phyloP scores from a whole-genome alignment of 768 basidiomycete genomes.

The Tylopilus felleus region DNA sequence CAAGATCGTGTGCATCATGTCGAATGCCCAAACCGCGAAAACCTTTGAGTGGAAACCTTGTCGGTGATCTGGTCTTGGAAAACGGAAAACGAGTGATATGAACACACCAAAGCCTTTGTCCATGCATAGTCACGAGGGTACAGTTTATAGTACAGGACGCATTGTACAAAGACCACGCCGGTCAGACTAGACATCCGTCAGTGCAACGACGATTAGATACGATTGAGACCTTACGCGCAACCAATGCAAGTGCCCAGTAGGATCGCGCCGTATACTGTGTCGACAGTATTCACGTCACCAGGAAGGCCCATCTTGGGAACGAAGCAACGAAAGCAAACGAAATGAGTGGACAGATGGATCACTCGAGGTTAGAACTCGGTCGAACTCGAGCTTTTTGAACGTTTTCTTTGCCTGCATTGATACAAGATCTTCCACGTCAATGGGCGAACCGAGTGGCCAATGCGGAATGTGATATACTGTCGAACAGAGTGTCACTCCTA shows the following conservation, averaged over 20 bases:
- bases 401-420: constrained; percentile 27
- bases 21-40: constrained; percentile 27
- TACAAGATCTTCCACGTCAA: constrained; percentile 5
- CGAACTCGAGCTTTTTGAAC: not conserved
- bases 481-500: not conserved
- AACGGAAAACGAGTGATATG: not conserved
- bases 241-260: constrained; percentile 29
- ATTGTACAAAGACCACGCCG: constrained; percentile 31
- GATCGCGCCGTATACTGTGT: constrained; percentile 29
- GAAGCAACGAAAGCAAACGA: not conserved
- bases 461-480: not conserved
- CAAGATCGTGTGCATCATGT: constrained; percentile 29
- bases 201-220: not conserved
- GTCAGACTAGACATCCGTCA: constrained; percentile 23
- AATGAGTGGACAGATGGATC: constrained; percentile 27
- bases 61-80: not conserved
- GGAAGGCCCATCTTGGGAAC: constrained; percentile 13
- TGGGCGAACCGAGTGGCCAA: not conserved
- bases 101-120: constrained; percentile 27
- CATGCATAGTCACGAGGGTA: constrained; percentile 24
- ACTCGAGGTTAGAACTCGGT: not conserved
- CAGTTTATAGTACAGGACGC: constrained; percentile 27
- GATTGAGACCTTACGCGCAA: constrained; percentile 17
- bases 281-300: constrained; percentile 29
- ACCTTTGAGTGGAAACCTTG: constrained; percentile 14